These are phyloP conservation scores for Melanopsichium pennsylvanicum DNA, from an alignment of 1,284 basidiomycete species.

Conservation along the genomic window DNA sequence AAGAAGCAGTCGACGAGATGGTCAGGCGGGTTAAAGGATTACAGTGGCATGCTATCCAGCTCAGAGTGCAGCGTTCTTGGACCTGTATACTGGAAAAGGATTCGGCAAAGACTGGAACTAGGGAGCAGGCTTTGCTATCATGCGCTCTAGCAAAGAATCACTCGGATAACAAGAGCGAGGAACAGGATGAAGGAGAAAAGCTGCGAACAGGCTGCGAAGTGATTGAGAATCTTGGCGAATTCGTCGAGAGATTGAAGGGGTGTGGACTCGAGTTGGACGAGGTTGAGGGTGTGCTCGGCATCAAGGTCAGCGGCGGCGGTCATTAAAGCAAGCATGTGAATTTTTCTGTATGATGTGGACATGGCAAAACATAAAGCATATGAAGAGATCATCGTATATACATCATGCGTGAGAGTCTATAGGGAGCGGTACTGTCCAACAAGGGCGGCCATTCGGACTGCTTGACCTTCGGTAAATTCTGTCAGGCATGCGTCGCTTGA, in stretches of 20 bases:
- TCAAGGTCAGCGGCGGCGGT: constrained; percentile 11
- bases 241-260: constrained; percentile 19
- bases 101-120: too few species aligned
- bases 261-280: constrained; percentile 21
- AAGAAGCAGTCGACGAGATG: constrained; percentile 44
- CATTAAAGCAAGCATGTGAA: too few species aligned
- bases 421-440: constrained; percentile 22
- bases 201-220: constrained; percentile 41
- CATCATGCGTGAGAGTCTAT: background rate
- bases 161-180: constrained; percentile 8
- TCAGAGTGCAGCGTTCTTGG: constrained; percentile 25
- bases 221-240: constrained; percentile 31
- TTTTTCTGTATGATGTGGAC: too few species aligned
- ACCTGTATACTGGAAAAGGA: background rate
- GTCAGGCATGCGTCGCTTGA: constrained; percentile 44
- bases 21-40: constrained; percentile 41
- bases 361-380: background rate
- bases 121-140: constrained; percentile 24
- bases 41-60: constrained; percentile 51
- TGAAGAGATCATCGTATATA: background rate
- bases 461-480: constrained; percentile 47
- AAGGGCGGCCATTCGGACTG: constrained; percentile 42
- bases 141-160: constrained; percentile 19
- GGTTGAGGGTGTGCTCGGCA: constrained; percentile 21
- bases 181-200: constrained; percentile 1